A percentile compares a stretch with the other conserved stretches of the same genome.
These are phyloP conservation scores for Dysphania ambrosioides DNA, from an alignment of 148 eudicot species.

Conservation along the genomic window DNA sequence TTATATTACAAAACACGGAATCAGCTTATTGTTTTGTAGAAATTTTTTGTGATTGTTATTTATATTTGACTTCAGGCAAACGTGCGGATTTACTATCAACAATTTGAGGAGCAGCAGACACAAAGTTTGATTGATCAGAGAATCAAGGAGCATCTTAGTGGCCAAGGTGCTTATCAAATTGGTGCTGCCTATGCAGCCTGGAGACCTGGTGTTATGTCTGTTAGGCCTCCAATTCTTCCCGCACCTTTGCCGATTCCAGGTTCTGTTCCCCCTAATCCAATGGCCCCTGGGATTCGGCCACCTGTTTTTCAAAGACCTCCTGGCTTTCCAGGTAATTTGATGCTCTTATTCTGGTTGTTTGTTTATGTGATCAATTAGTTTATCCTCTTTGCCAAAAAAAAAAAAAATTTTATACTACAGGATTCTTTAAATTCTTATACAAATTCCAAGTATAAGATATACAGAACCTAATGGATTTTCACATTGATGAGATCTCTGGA, in stretches of 20 bases:
- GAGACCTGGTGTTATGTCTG: constrained; percentile 54
- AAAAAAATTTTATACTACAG: background rate
- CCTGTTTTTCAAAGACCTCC: constrained; percentile 76
- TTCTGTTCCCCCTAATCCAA: constrained; percentile 36
- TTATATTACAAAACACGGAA: background rate
- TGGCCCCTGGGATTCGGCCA: constrained; percentile 57
- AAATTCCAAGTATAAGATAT: background rate
- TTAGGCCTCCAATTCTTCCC: constrained; percentile 63
- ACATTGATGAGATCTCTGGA: background rate
- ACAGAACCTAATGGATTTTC: too few species aligned
- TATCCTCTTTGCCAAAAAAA: background rate
- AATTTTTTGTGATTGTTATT: background rate
- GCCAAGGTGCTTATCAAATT: constrained; percentile 62
- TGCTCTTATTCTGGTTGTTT: background rate
- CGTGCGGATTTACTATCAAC: constrained; percentile 71
- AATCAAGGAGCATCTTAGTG: constrained; percentile 81
- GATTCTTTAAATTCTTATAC: background rate
- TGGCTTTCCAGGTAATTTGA: constrained; percentile 43
- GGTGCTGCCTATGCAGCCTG: constrained; percentile 57
- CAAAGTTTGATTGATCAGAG: constrained; percentile 84
- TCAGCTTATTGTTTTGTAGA: background rate
- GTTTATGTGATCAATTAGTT: background rate
- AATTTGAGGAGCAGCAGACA: constrained; percentile 84
- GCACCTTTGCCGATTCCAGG: constrained; percentile 58
- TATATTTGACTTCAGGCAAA: constrained; percentile 48